These are phyloP conservation scores for Saccharomycopsis hybrid DNA, from an alignment of 1,139 yeast genomes.

Conservation along the genomic window DNA sequence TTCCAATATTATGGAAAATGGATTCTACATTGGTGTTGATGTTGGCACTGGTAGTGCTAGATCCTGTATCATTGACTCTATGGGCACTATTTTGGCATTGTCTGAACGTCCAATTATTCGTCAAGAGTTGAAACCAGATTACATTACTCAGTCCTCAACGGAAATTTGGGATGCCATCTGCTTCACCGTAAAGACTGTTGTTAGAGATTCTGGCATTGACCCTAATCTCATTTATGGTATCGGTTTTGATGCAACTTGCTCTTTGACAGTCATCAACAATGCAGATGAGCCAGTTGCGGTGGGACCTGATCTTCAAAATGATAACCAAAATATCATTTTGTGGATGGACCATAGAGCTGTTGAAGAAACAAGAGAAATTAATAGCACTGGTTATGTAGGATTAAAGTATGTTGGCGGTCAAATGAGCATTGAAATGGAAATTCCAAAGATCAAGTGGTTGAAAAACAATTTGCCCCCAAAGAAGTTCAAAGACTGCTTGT, in stretches of 20 bases:
- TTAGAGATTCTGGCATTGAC: slow-evolving; percentile 69
- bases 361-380: slow-evolving; percentile 76
- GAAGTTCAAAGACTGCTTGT: slow-evolving; percentile 61
- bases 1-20: slow-evolving; percentile 18
- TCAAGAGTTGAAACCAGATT: slow-evolving; percentile 64
- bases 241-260: slow-evolving; percentile 97
- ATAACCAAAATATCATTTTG: slow-evolving; percentile 72
- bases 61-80: slow-evolving; percentile 81
- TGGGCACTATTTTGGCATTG: slow-evolving; percentile 76
- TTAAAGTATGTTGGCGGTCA: slow-evolving; percentile 93
- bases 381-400: slow-evolving; percentile 70
- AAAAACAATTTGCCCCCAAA: slow-evolving; percentile 70
- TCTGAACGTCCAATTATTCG: slow-evolving; percentile 75
- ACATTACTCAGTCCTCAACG: slow-evolving; percentile 44
- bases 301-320: slow-evolving; percentile 79
- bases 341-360: slow-evolving; percentile 99
- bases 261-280: slow-evolving; percentile 68
- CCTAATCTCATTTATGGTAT: slow-evolving; percentile 68
- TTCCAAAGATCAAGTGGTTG: slow-evolving; percentile 95
- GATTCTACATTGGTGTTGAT: slow-evolving; percentile 84
- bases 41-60: slow-evolving; percentile 98
- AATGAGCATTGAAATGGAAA: slow-evolving; percentile 97
- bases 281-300: slow-evolving; percentile 74
- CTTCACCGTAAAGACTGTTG: slow-evolving; percentile 67
- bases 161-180: slow-evolving; percentile 83